Evolutionary conservation across 306 rosid species (phyloP).

Genomic region (Citrullus colocynthis): DNA sequence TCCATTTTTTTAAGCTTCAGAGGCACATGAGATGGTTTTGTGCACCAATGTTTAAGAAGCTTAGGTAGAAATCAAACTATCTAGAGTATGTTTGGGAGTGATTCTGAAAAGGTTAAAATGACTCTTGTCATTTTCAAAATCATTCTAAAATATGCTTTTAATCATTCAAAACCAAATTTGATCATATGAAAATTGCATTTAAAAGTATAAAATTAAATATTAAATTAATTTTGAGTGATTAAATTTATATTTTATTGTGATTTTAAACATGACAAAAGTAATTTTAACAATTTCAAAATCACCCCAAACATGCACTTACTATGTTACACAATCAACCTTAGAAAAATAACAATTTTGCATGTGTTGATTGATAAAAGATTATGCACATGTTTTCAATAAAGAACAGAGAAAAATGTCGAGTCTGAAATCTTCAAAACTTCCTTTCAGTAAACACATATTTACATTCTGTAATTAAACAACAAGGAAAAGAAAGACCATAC

Average conservation of each 20-base stretch:
- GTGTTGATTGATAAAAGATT: neutral
- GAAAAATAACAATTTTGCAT: neutral
- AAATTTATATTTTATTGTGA: too few relatives aligned
- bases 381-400: neutral
- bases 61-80: neutral
- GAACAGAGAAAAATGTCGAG: neutral
- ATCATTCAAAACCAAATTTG: too few relatives aligned
- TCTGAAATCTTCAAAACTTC: neutral
- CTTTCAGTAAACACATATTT: neutral
- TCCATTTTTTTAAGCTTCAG: neutral
- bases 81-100: too few relatives aligned
- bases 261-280: too few relatives aligned
- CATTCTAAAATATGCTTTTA: too few relatives aligned
- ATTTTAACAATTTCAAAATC: too few relatives aligned
- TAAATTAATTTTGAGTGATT: too few relatives aligned
- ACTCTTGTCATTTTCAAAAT: too few relatives aligned
- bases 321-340: neutral
- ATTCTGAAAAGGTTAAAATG: too few relatives aligned
- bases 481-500: constrained; percentile 27
- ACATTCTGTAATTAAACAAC: neutral
- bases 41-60: neutral
- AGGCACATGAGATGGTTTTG: neutral
- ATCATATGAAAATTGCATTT: too few relatives aligned
- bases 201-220: too few relatives aligned
- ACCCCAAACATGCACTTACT: neutral